phyloP scores from a whole-genome alignment of 768 basidiomycete species.

The Neoboletus subvelutipes region DNA sequence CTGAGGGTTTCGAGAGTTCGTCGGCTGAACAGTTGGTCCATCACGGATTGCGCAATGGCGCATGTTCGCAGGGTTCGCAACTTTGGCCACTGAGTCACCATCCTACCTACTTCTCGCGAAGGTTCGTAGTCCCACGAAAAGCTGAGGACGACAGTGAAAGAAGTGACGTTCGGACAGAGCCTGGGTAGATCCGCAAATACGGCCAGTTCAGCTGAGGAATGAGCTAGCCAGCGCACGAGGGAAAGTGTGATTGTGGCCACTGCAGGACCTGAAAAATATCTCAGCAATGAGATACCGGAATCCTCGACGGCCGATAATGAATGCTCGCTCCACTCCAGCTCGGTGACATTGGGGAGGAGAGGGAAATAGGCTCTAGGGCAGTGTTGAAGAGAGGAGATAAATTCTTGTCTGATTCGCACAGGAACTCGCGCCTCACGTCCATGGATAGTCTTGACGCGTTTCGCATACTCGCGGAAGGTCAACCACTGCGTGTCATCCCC shows the following conservation, averaged over 20 bases:
- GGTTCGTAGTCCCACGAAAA: conserved; percentile 12
- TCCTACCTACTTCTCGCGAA: conserved; percentile 11
- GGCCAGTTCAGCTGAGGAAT: conserved; percentile 10
- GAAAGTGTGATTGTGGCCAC: conserved; percentile 15
- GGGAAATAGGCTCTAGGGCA: conserved; percentile 14
- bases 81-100: conserved; percentile 17
- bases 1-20: conserved; percentile 9
- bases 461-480: conserved; percentile 24
- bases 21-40: conserved; percentile 9
- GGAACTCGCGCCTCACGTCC: conserved; percentile 1
- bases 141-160: conserved; percentile 10
- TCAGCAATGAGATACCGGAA: conserved; percentile 13
- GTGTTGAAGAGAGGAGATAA: conserved; percentile 9
- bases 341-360: conserved; percentile 23
- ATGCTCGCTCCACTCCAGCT: conserved; percentile 17
- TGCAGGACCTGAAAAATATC: conserved; percentile 9
- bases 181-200: conserved; percentile 15
- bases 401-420: not conserved
- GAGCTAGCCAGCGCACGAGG: conserved; percentile 13
- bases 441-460: conserved; percentile 18
- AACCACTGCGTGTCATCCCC: conserved; percentile 17
- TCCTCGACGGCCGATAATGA: conserved; percentile 2
- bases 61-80: conserved; percentile 12
- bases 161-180: conserved; percentile 22
- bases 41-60: conserved; percentile 11